These are phyloP conservation scores for Gardenia jasminoides DNA, from an alignment of 257 asterid genomes.

Conservation along the genomic window DNA sequence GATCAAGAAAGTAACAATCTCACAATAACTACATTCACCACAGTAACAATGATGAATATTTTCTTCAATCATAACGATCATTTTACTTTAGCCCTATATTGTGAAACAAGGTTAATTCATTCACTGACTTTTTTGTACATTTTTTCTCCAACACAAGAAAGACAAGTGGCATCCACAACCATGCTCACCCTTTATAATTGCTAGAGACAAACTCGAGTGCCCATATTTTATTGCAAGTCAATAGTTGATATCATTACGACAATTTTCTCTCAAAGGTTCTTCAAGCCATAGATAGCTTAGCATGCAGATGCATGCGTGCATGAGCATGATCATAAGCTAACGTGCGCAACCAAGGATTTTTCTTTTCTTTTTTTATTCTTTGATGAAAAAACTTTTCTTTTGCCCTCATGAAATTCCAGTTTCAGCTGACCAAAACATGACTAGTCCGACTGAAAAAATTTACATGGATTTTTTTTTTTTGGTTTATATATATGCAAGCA, in stretches of 20 bases:
- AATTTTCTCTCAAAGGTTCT: slow-evolving; percentile 3
- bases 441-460: too few species aligned
- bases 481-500: too few species aligned
- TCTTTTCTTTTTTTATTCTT: too few species aligned
- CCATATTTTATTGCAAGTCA: neutral
- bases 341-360: neutral
- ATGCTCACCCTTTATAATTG: neutral
- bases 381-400: neutral
- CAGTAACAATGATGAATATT: neutral
- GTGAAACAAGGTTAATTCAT: neutral
- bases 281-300: neutral
- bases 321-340: slow-evolving; percentile 9
- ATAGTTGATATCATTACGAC: slow-evolving; percentile 1
- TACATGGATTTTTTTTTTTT: too few species aligned
- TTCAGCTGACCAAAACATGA: neutral
- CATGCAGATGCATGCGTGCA: slow-evolving; percentile 13
- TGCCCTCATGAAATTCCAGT: neutral
- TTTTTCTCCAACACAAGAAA: neutral
- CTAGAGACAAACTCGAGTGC: slow-evolving; percentile 10
- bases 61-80: neutral
- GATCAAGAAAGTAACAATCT: neutral
- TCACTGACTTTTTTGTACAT: neutral
- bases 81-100: neutral
- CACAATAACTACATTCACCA: neutral
- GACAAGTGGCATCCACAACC: neutral